Evolutionary conservation across 2,329 filamentous ascomycete species (phyloP).

Genomic region (Paramyrothecium roridum): DNA sequence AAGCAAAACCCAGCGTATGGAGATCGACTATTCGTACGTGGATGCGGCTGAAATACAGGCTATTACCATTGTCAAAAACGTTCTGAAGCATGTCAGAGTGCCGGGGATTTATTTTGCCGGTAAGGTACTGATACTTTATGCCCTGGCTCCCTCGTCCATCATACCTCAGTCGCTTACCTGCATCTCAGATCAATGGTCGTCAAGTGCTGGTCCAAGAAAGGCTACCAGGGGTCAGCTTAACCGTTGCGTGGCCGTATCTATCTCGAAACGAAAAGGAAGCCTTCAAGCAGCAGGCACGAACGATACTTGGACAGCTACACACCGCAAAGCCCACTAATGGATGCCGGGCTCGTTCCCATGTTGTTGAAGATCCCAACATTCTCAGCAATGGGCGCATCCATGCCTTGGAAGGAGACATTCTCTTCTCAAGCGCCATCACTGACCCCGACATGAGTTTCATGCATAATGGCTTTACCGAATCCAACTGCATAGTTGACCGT

Average conservation of each 20-base stretch:
- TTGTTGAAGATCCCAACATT: constrained; percentile 64
- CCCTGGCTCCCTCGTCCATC: background rate
- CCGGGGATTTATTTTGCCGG: constrained; percentile 34
- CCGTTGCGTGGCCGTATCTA: constrained; percentile 32
- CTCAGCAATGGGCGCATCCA: constrained; percentile 40
- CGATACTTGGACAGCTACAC: constrained; percentile 24
- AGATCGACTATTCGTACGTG: constrained; percentile 32
- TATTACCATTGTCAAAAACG: constrained; percentile 21
- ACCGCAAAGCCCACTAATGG: constrained; percentile 15
- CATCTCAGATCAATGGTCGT: constrained; percentile 27
- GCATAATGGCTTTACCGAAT: constrained; percentile 34
- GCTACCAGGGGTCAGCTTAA: constrained; percentile 31
- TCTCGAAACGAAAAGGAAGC: constrained; percentile 21
- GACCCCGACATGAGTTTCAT: constrained; percentile 27
- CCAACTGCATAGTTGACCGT: constrained; percentile 33
- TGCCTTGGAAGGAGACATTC: constrained; percentile 26
- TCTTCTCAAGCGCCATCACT: constrained; percentile 16
- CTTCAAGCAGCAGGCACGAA: constrained; percentile 31
- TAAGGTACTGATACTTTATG: constrained; percentile 24
- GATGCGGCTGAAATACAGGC: constrained; percentile 36
- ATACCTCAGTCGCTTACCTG: background rate
- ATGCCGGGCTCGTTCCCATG: constrained; percentile 15
- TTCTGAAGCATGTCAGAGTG: constrained; percentile 23
- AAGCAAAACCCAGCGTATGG: background rate
- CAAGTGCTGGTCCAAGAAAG: constrained; percentile 34